Conservation (phyloP, 768 basidiomycete species). For the Leucocoprinus leucothites region DNA sequence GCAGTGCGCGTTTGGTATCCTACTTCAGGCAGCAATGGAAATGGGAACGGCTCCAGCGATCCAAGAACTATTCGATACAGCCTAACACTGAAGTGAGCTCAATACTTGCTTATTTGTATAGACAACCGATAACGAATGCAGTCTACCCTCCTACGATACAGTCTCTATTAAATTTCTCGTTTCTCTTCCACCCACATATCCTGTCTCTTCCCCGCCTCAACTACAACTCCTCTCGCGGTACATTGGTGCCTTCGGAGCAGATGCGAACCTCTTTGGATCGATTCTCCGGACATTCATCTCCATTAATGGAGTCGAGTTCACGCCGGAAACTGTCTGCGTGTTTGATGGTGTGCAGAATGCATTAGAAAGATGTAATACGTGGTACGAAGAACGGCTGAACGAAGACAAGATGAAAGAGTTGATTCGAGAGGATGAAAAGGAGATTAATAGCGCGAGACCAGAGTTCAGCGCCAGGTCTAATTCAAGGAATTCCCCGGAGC, state of each 20-base stretch:
- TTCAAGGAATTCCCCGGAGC: constrained; percentile 5
- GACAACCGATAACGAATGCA: constrained; percentile 28
- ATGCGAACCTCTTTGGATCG: constrained; percentile 70
- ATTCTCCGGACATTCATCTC: constrained; percentile 83
- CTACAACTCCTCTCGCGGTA: constrained; percentile 84
- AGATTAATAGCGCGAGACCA: constrained; percentile 9
- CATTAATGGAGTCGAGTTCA: constrained; percentile 72
- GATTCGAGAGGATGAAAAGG: constrained; percentile 48
- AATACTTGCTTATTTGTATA: constrained; percentile 2
- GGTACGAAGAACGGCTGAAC: constrained; percentile 70
- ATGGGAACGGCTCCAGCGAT: constrained; percentile 15
- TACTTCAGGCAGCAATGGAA: constrained; percentile 20
- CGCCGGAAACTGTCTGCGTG: constrained; percentile 69
- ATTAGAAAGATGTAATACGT: constrained; percentile 58
- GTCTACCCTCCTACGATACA: constrained; percentile 52
- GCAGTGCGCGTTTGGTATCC: constrained; percentile 60
- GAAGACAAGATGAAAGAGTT: constrained; percentile 53
- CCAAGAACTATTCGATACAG: constrained; percentile 57
- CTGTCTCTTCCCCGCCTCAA: constrained; percentile 67
- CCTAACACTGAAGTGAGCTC: constrained; percentile 57
- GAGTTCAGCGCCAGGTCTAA: neutral
- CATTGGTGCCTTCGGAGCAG: constrained; percentile 75
- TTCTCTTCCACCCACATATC: constrained; percentile 61
- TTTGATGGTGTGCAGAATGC: constrained; percentile 85
- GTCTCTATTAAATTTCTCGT: constrained; percentile 53